These are phyloP conservation scores for Brassica cretica DNA, from an alignment of 345 rosid genomes.

Conservation along the genomic window DNA sequence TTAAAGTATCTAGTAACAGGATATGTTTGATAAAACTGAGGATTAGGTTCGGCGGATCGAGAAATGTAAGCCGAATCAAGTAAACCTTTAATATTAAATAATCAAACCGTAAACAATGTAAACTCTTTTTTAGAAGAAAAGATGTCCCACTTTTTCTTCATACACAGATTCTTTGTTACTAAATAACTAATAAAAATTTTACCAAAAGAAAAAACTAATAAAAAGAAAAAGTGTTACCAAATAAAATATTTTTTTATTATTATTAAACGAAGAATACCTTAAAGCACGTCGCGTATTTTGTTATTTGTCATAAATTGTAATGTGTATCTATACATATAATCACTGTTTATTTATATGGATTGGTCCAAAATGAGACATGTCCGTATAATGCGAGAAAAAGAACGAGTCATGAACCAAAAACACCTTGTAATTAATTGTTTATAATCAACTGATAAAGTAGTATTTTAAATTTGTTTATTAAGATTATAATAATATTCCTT, in stretches of 20 bases:
- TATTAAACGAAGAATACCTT: neutral
- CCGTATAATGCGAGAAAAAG: slow-evolving; percentile 29
- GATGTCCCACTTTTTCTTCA: slow-evolving; percentile 17
- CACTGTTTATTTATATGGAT: slow-evolving; percentile 9
- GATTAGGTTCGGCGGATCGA: slow-evolving; percentile 29
- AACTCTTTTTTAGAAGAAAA: slow-evolving; percentile 21
- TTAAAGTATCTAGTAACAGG: neutral
- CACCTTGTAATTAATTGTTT: slow-evolving; percentile 2
- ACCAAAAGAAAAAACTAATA: neutral
- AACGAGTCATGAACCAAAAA: slow-evolving; percentile 16
- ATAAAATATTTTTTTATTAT: neutral
- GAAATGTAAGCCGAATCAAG: slow-evolving; percentile 17
- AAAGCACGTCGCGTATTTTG: slow-evolving; percentile 2
- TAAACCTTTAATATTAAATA: neutral
- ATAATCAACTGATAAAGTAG: neutral
- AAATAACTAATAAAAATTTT: neutral
- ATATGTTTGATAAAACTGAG: neutral
- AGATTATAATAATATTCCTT: slow-evolving; percentile 27
- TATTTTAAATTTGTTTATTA: neutral
- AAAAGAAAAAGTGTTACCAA: neutral
- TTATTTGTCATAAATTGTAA: neutral
- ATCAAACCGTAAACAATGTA: neutral
- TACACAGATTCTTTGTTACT: slow-evolving; percentile 3
- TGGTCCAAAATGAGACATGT: slow-evolving; percentile 15
- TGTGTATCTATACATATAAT: neutral